Evolutionary conservation across 768 basidiomycete species (phyloP), one percentile per base, ranked within the genome.

Genomic region (Rhodotorula taiwanensis): DNA sequence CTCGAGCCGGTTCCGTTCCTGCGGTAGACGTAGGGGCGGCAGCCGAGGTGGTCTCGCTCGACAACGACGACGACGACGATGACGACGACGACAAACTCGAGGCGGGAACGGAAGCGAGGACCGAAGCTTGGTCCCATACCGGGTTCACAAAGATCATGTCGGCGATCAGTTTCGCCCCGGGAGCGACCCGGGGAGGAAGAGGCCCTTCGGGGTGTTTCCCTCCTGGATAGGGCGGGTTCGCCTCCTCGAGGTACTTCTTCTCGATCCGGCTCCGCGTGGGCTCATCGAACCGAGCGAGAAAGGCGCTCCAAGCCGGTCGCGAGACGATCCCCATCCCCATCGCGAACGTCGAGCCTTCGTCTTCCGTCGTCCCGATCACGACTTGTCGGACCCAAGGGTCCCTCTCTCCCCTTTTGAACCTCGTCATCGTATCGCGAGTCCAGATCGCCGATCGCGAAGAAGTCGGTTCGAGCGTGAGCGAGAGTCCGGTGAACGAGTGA

Each of bases 61-160:
- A 39, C 36, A 39, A n/a, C 43, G 43, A 23, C 42, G 10, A 15
- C 16, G 42, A 55, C 30, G 36, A 9, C 11, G 36, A 33, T 47
- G n/a, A 31, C 28, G 18, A 23, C 41, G 21, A 28, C 5, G 3
- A 14, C 20, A 9, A 11, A 25, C 14, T 14, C 27, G 30, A 14
- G n/a, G n/a, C n/a, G n/a, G n/a, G n/a, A n/a, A n/a, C n/a, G n/a
- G n/a, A n/a, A n/a, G n/a, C n/a, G 10, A 61, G 43, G 15, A 56
- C 41, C 8, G 47, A 50, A 2, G 62, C 67, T 25, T 61, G 52
- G 33, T 64, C 62, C 55, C 52, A 58, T 2, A 60, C 59, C 8
- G 67, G 67, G 45, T 64, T 50, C 31, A 69, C 62, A 13, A 69
- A 69, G 39, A 69, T 42, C 33, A 64, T 55, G 44, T 69, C 67